A percentile compares a stretch with the other conserved stretches of the same genome.
Conservation (phyloP, 2,329 filamentous ascomycete species). For the Ophiosphaerella korrae region DNA sequence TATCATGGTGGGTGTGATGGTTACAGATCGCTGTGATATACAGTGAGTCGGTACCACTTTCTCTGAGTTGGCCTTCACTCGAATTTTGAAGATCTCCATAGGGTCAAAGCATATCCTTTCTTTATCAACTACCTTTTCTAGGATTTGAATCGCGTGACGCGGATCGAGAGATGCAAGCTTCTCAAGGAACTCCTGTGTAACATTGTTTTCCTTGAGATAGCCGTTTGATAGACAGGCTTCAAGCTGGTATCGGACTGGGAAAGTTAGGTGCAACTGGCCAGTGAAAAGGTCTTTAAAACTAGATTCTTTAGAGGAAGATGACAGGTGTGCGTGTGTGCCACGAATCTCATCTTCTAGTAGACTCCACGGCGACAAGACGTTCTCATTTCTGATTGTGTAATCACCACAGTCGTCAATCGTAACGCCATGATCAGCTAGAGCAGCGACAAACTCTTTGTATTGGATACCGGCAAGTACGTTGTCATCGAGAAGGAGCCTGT, state of each 20-base stretch:
- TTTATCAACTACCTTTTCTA: constrained; percentile 75
- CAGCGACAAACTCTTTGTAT: constrained; percentile 55
- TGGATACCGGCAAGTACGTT: constrained; percentile 34
- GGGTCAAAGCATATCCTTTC: constrained; percentile 69
- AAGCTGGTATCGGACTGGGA: constrained; percentile 82
- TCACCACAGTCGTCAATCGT: constrained; percentile 50
- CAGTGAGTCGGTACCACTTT: constrained; percentile 72
- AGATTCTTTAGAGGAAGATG: constrained; percentile 8
- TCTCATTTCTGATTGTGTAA: constrained; percentile 49
- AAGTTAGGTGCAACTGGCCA: constrained; percentile 49
- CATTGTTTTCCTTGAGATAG: constrained; percentile 75
- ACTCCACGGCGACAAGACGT: constrained; percentile 22
- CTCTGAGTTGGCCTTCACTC: constrained; percentile 19
- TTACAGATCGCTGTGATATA: constrained; percentile 73
- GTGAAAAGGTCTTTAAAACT: constrained; percentile 40
- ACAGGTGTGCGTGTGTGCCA: constrained; percentile 29
- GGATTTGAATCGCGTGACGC: constrained; percentile 64
- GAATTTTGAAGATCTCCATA: constrained; percentile 70
- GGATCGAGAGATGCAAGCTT: constrained; percentile 60
- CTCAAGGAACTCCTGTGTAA: constrained; percentile 70
- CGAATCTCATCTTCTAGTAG: constrained; percentile 39
- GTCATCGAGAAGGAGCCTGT: constrained; percentile 56
- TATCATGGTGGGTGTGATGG: constrained; percentile 83
- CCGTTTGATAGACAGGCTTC: constrained; percentile 90
- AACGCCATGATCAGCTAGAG: constrained; percentile 76